Conservation (phyloP, 257 asterid species). For the Leonotis leonurus region DNA sequence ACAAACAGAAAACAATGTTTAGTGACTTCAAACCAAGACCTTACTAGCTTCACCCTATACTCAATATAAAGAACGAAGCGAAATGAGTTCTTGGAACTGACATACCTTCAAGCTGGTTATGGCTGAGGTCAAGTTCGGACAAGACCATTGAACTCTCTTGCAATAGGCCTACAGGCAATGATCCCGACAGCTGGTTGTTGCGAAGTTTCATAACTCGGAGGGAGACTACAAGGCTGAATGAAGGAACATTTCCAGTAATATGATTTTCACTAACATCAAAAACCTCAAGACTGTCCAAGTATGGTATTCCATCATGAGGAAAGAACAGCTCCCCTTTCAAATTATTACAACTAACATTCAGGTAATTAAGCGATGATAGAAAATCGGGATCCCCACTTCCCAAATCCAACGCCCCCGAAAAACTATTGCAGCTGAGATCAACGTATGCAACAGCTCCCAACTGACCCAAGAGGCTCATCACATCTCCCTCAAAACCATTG, state of each 20-base stretch:
- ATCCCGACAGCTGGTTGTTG: constrained; percentile 57
- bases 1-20: too few species aligned
- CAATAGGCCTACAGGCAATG: constrained; percentile 70
- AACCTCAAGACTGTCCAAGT: constrained; percentile 66
- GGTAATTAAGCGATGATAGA: constrained; percentile 43
- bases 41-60: not conserved
- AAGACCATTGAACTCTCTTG: constrained; percentile 77
- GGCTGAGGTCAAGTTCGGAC: constrained; percentile 76
- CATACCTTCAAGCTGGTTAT: constrained; percentile 69
- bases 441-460: constrained; percentile 42
- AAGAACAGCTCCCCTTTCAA: constrained; percentile 70
- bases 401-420: constrained; percentile 60
- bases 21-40: not conserved
- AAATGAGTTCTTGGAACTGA: not conserved
- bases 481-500: constrained; percentile 53
- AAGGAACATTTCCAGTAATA: constrained; percentile 58
- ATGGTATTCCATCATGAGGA: constrained; percentile 83
- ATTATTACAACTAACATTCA: constrained; percentile 58
- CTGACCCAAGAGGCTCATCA: constrained; percentile 48
- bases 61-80: not conserved
- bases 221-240: constrained; percentile 70
- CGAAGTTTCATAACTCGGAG: constrained; percentile 60
- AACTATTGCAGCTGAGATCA: constrained; percentile 63
- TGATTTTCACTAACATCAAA: constrained; percentile 65
- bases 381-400: constrained; percentile 52